Percentiles rank a stretch among this genome's conserved stretches.
phyloP scores from a whole-genome alignment of 129 eudicot species.

The Flaveria trinervia region DNA sequence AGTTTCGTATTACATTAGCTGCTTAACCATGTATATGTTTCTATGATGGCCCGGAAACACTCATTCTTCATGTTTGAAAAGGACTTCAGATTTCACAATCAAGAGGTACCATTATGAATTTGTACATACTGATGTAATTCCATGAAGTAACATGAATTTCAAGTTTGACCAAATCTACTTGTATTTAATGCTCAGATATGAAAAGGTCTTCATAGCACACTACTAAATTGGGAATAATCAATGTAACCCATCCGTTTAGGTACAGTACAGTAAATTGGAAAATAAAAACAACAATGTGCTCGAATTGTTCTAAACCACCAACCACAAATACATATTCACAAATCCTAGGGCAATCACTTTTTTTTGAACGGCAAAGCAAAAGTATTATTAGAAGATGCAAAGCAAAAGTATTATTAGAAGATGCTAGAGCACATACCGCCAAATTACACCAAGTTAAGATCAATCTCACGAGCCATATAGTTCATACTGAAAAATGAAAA shows the following conservation, averaged over 20 bases:
- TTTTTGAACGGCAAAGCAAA: too few relatives aligned
- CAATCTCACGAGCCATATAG: neutral
- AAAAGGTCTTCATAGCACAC: conserved; percentile 12
- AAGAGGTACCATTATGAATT: neutral
- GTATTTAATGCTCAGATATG: conserved; percentile 23
- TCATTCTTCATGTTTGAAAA: conserved; percentile 14
- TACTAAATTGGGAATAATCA: conserved; percentile 20
- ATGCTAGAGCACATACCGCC: too few relatives aligned
- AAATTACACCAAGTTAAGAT: neutral
- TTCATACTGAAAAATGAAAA: neutral
- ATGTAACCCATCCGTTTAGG: conserved; percentile 26
- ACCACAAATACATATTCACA: conserved; percentile 25
- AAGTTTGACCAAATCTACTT: conserved; percentile 13
- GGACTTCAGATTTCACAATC: conserved; percentile 10
- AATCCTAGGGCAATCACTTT: conserved; percentile 10
- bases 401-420: too few relatives aligned
- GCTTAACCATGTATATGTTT: neutral
- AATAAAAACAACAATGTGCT: conserved; percentile 11
- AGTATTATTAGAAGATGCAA: too few relatives aligned
- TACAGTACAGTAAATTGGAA: conserved; percentile 1
- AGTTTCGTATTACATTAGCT: neutral
- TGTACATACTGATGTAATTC: neutral
- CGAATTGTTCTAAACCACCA: conserved; percentile 29
- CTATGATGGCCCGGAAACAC: conserved; percentile 9
- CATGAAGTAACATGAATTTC: conserved; percentile 7